phyloP scores from a whole-genome alignment of 805 yeast species.

The Grigorovia yakushimaensis region DNA sequence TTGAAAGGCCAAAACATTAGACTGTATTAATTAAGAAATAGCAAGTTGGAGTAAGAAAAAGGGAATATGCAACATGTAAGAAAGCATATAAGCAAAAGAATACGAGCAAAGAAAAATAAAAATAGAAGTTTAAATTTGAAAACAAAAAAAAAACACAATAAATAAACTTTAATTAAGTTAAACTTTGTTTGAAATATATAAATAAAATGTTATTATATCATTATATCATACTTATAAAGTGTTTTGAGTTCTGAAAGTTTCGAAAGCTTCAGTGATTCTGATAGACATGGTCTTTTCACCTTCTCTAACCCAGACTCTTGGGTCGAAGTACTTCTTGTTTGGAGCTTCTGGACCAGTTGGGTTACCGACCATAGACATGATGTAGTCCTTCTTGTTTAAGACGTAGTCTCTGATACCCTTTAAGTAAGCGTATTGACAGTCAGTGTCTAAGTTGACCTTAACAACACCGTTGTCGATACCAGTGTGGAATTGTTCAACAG shows the following conservation, averaged over 20 bases:
- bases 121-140: no score
- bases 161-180: background rate
- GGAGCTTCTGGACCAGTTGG: conserved; percentile 99
- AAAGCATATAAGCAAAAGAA: no score
- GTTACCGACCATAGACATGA: conserved; percentile 87
- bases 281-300: conserved; percentile 97
- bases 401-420: conserved; percentile 96
- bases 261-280: conserved; percentile 78
- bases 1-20: background rate
- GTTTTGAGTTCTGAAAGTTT: conserved; percentile 71
- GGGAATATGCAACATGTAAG: no score
- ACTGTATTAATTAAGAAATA: no score
- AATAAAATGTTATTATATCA: background rate
- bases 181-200: background rate
- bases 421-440: conserved; percentile 97
- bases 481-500: conserved; percentile 81
- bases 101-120: no score
- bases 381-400: conserved; percentile 91
- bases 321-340: conserved; percentile 99
- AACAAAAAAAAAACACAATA: background rate
- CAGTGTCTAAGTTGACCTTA: conserved; percentile 98
- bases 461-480: conserved; percentile 93
- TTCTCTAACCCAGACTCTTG: conserved; percentile 99
- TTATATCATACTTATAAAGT: conserved; percentile 35
- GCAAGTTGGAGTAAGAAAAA: background rate